A percentile compares a stretch with the other conserved stretches of the same genome.
These are phyloP conservation scores for Magnusiomyces fungicola DNA, from an alignment of 1,139 yeast species.

Conservation along the genomic window DNA sequence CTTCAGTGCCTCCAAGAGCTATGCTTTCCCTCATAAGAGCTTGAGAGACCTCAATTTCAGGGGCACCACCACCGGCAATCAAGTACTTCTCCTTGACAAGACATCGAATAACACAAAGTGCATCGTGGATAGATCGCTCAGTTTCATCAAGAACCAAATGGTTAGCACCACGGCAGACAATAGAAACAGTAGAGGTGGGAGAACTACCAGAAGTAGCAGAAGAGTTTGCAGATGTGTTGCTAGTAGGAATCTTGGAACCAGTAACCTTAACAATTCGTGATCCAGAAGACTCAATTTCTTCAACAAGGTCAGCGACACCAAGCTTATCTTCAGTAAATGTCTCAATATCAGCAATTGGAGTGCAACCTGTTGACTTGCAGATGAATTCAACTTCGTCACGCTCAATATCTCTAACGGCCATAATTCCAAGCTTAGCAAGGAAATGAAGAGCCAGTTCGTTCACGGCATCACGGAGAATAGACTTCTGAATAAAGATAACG, in stretches of 20 bases:
- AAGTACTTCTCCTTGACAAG: constrained; percentile 88
- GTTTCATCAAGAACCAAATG: constrained; percentile 85
- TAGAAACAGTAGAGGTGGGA: constrained; percentile 67
- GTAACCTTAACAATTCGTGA: constrained; percentile 69
- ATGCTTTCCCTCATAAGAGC: constrained; percentile 71
- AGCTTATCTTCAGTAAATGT: constrained; percentile 75
- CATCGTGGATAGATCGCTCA: constrained; percentile 92
- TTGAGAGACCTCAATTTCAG: constrained; percentile 65
- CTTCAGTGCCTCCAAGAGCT: constrained; percentile 80
- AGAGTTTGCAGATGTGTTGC: constrained; percentile 14
- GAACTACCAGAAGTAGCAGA: constrained; percentile 33
- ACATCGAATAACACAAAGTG: constrained; percentile 93
- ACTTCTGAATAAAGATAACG: constrained; percentile 81
- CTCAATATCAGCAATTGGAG: constrained; percentile 93
- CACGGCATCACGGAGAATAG: constrained; percentile 94
- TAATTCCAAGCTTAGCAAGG: constrained; percentile 79
- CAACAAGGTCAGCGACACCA: constrained; percentile 86
- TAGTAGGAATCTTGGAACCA: constrained; percentile 54
- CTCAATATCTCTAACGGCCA: constrained; percentile 84
- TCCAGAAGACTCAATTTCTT: constrained; percentile 87
- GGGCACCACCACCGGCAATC: constrained; percentile 99
- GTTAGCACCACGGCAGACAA: constrained; percentile 79
- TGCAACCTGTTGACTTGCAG: constrained; percentile 86
- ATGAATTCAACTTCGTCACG: constrained; percentile 95
- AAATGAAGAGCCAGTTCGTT: constrained; percentile 94